phyloP scores from a whole-genome alignment of 345 rosid genomes.

The Eucalyptus curtisii region DNA sequence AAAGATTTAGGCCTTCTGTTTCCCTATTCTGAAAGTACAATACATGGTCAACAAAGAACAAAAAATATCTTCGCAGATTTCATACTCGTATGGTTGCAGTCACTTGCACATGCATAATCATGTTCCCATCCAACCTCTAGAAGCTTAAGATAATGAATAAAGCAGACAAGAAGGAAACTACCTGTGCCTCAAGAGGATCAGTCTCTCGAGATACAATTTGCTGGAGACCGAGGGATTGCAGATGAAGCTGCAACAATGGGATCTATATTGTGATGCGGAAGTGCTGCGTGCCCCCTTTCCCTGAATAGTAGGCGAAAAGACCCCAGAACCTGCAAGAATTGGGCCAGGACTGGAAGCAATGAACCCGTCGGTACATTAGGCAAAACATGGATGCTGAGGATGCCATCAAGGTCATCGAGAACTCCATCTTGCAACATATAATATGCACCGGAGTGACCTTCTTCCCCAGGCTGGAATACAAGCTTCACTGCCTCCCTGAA shows the following conservation, averaged over 20 bases:
- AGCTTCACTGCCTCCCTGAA: conserved; percentile 60
- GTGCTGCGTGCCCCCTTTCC: conserved; percentile 57
- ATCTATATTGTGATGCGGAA: conserved; percentile 39
- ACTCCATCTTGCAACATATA: conserved; percentile 50
- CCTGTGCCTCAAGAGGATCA: conserved; percentile 58
- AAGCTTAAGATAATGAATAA: background rate
- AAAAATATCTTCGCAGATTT: background rate
- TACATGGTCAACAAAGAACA: background rate
- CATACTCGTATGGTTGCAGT: background rate
- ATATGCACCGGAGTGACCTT: conserved; percentile 58
- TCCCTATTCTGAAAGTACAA: background rate
- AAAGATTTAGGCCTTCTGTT: background rate
- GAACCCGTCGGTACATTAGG: conserved; percentile 44
- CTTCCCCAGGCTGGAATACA: conserved; percentile 81
- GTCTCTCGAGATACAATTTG: conserved; percentile 65
- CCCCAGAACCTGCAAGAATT: conserved; percentile 49
- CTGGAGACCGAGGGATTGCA: conserved; percentile 49
- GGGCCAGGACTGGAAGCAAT: conserved; percentile 51
- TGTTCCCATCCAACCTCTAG: background rate
- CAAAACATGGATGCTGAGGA: conserved; percentile 44
- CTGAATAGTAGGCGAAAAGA: conserved; percentile 32
- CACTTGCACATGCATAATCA: background rate
- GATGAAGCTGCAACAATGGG: conserved; percentile 62
- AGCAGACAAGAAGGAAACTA: background rate
- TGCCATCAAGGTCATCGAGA: conserved; percentile 42